phyloP scores from a whole-genome alignment of 1,284 basidiomycete species.

The Boletus semigastroideus region DNA sequence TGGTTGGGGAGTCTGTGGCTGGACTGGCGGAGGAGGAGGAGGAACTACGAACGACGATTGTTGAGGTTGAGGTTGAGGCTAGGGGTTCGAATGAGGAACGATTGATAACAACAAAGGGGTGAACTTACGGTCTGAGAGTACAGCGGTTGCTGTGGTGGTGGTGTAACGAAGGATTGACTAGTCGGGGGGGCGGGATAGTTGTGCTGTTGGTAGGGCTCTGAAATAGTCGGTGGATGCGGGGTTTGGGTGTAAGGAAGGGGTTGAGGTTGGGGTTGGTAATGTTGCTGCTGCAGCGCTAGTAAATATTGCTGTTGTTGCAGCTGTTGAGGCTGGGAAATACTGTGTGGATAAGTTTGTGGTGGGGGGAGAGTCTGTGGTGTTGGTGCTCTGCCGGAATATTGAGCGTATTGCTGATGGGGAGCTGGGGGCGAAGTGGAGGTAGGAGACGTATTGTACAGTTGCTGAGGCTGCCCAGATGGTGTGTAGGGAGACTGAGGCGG shows the following conservation, averaged over 20 bases:
- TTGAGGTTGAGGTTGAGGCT: constrained; percentile 9
- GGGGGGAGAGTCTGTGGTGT: constrained; percentile 13
- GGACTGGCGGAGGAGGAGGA: constrained; percentile 19
- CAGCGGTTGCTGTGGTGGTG: constrained; percentile 29
- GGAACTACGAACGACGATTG: constrained; percentile 13
- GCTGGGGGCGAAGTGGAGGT: constrained; percentile 1
- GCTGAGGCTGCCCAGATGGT: constrained; percentile 18
- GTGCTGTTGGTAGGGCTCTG: constrained; percentile 22
- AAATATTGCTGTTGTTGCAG: constrained; percentile 15
- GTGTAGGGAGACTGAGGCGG: constrained; percentile 11
- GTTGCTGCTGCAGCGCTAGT: constrained; percentile 8
- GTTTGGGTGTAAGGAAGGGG: constrained; percentile 16
- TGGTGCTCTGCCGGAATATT: constrained; percentile 9
- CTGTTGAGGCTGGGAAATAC: constrained; percentile 8
- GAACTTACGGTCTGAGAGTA: constrained; percentile 41
- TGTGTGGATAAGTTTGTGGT: constrained; percentile 12
- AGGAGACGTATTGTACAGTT: constrained; percentile 7
- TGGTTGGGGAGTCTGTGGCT: constrained; percentile 13
- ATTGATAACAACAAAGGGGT: constrained; percentile 18
- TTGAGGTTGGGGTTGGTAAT: constrained; percentile 20
- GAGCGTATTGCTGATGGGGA: constrained; percentile 14
- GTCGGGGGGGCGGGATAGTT: not conserved
- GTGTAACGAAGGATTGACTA: constrained; percentile 2
- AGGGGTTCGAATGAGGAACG: constrained; percentile 2
- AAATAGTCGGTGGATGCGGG: constrained; percentile 9